Percentiles rank a stretch among this genome's conserved stretches.
Evolutionary conservation across 2,329 filamentous ascomycete species (phyloP).

Genomic region (Trichoderma cornu-damae): DNA sequence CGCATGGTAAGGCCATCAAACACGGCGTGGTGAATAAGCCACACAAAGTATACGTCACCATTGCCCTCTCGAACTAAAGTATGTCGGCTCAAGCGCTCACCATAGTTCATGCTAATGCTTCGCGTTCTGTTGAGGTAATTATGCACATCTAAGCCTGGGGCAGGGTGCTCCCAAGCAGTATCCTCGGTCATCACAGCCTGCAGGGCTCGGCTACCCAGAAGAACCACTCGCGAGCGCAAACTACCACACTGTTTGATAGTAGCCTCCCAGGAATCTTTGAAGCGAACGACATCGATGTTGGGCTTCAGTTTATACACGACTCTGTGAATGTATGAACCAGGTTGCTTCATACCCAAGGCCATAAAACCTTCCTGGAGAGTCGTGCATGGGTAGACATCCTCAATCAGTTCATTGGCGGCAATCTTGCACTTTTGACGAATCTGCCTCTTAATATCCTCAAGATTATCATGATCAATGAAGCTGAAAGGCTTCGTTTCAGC

Average conservation of each 20-base stretch:
- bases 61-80: slow-evolving; percentile 5
- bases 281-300: background rate
- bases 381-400: slow-evolving; percentile 17
- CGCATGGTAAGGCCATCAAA: slow-evolving; percentile 13
- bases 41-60: slow-evolving; percentile 10
- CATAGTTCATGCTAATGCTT: slow-evolving; percentile 13
- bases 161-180: background rate
- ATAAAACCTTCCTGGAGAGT: slow-evolving; percentile 16
- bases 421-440: slow-evolving; percentile 4
- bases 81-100: slow-evolving; percentile 12
- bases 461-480: background rate
- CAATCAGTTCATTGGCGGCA: background rate
- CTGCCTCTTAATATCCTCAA: background rate
- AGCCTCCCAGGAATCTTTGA: slow-evolving; percentile 26
- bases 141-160: background rate
- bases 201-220: background rate
- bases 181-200: slow-evolving; percentile 9
- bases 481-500: background rate
- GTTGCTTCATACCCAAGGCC: slow-evolving; percentile 15
- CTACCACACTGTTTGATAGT: slow-evolving; percentile 10
- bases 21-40: slow-evolving; percentile 15
- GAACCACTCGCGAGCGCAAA: slow-evolving; percentile 15
- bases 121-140: slow-evolving; percentile 1
- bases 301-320: slow-evolving; percentile 4
- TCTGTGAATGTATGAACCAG: slow-evolving; percentile 14